Percentiles rank a stretch among this genome's conserved stretches.
These are phyloP conservation scores for Trebouxiophyceae sp. DNA, from an alignment of 163 green algal genomes.

Conservation along the genomic window DNA sequence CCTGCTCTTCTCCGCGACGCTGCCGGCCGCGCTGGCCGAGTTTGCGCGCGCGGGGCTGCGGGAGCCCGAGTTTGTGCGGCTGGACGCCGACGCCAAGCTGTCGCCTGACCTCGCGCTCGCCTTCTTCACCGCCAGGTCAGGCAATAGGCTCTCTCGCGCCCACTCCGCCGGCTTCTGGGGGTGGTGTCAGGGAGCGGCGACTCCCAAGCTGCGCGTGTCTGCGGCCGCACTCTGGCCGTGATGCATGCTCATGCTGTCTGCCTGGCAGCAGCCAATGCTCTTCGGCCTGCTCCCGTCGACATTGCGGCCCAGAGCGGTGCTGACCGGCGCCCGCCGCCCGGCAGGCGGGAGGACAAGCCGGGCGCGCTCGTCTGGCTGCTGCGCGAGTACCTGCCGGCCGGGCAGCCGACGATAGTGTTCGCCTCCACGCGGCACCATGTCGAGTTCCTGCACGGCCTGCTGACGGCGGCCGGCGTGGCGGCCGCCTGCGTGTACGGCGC, in stretches of 20 bases:
- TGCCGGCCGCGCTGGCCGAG: conserved; percentile 85
- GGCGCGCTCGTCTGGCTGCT: conserved; percentile 82
- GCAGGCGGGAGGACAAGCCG: conserved; percentile 76
- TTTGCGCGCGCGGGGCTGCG: conserved; percentile 80
- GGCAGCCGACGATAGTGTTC: conserved; percentile 82
- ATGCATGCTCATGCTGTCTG: too few species aligned
- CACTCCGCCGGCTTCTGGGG: too few species aligned
- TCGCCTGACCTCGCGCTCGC: conserved; percentile 69
- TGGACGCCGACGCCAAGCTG: conserved; percentile 89
- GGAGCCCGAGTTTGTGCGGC: conserved; percentile 80
- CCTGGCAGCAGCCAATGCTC: background rate
- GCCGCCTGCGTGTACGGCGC: conserved; percentile 72
- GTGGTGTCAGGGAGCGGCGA: background rate
- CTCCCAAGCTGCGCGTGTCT: background rate
- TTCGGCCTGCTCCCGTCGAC: background rate
- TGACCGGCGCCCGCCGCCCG: too few species aligned
- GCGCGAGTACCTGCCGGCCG: conserved; percentile 47
- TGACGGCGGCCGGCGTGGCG: conserved; percentile 63
- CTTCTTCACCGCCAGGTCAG: conserved; percentile 79
- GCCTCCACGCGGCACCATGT: conserved; percentile 89
- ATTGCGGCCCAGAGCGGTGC: too few species aligned
- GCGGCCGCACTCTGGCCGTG: too few species aligned
- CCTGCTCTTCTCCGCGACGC: conserved; percentile 91
- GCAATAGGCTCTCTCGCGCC: background rate
- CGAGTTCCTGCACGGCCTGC: conserved; percentile 79